Evolutionary conservation across 495 filamentous ascomycete species (phyloP).

Genomic region (Penicillium cataractarum): DNA sequence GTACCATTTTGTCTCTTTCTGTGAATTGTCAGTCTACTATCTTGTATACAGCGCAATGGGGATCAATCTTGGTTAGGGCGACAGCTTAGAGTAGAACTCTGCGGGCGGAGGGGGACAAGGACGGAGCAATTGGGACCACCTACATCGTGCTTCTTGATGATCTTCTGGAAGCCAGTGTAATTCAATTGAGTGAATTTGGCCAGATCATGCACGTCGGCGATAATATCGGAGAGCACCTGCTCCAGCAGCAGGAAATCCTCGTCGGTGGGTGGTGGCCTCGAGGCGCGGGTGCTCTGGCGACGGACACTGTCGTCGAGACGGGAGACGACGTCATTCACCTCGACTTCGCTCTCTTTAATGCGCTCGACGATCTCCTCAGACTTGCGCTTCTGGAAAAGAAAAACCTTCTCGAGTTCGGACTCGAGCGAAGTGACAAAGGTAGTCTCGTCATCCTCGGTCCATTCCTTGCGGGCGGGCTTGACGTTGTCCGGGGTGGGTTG

Average conservation of each 20-base stretch:
- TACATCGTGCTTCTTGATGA: conserved; percentile 99
- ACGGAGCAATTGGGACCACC: conserved; percentile 36
- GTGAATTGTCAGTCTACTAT: conserved; percentile 20
- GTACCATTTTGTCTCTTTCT: conserved; percentile 96
- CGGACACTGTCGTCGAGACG: conserved; percentile 56
- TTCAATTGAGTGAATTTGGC: conserved; percentile 99
- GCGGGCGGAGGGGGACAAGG: not conserved
- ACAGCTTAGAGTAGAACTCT: not conserved
- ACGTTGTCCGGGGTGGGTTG: conserved; percentile 55
- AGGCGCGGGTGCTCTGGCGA: conserved; percentile 26
- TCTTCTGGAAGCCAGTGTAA: conserved; percentile 99
- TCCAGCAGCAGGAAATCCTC: conserved; percentile 94
- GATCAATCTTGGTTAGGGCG: not conserved
- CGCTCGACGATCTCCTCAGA: conserved; percentile 89
- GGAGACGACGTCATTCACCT: conserved; percentile 83
- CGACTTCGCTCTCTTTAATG: conserved; percentile 82
- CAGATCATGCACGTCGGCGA: conserved; percentile 97
- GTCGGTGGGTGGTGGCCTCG: conserved; percentile 59
- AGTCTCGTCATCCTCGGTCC: conserved; percentile 92
- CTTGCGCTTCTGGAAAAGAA: conserved; percentile 94
- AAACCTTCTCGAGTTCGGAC: conserved; percentile 92
- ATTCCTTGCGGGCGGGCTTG: conserved; percentile 64
- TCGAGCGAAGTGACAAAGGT: conserved; percentile 86
- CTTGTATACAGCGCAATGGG: not conserved
- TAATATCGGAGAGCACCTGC: conserved; percentile 94